phyloP scores from a whole-genome alignment of 345 rosid species.

The Eucalyptus polyanthemos region DNA sequence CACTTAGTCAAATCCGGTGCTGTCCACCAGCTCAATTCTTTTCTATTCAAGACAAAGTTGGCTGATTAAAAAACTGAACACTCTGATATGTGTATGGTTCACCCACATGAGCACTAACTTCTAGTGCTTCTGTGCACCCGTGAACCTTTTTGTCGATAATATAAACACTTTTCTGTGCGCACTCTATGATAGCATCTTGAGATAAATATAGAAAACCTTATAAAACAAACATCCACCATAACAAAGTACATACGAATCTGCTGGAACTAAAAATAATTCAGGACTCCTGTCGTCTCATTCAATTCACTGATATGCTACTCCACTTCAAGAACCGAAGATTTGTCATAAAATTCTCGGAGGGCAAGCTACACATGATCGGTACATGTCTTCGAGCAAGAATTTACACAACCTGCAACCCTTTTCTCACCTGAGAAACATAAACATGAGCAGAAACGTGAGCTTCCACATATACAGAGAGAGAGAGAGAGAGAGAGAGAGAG shows the following conservation, averaged over 20 bases:
- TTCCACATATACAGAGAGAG: neutral
- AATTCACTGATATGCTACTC: neutral
- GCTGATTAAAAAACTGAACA: neutral
- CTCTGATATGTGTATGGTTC: neutral
- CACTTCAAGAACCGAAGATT: neutral
- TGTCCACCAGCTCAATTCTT: neutral
- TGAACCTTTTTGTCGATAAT: neutral
- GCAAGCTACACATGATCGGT: neutral
- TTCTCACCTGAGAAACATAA: conserved; percentile 5
- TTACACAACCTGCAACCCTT: conserved; percentile 27
- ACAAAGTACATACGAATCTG: neutral
- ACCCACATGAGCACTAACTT: neutral
- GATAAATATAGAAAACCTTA: neutral
- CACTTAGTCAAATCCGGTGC: neutral
- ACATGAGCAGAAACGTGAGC: neutral
- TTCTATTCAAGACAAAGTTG: neutral
- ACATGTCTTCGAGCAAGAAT: conserved; percentile 22
- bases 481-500: neutral
- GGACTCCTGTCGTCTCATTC: neutral
- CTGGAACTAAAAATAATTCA: neutral
- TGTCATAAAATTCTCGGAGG: neutral
- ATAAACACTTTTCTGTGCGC: neutral
- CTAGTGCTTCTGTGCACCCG: neutral
- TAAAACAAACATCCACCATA: neutral
- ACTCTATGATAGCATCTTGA: neutral